Percentiles rank a stretch among this genome's conserved stretches.
phyloP scores from a whole-genome alignment of 176 grass and related monocot genomes.

The Chloris gayana region DNA sequence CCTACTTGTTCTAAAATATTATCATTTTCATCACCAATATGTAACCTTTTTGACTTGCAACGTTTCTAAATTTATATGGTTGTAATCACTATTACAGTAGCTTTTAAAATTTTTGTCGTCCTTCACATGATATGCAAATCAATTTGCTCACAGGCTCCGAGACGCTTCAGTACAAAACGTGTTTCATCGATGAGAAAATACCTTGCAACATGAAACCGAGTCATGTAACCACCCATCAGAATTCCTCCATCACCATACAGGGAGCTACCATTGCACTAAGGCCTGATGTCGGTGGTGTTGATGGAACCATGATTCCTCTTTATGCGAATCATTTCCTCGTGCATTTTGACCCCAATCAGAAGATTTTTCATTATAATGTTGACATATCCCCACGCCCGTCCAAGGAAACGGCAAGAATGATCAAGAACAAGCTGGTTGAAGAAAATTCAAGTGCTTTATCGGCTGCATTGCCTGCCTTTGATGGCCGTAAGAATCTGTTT shows the following conservation, averaged over 20 bases:
- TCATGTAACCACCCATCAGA: conserved; percentile 26
- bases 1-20: conserved; percentile 13
- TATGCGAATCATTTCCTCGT: conserved; percentile 89
- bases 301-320: conserved; percentile 64
- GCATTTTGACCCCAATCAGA: conserved; percentile 60
- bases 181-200: conserved; percentile 30
- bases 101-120: conserved; percentile 5
- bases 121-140: neutral
- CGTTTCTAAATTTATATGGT: neutral
- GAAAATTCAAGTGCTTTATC: conserved; percentile 69
- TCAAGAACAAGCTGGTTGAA: conserved; percentile 84
- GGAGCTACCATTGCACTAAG: conserved; percentile 43
- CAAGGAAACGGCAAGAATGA: conserved; percentile 82
- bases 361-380: conserved; percentile 83
- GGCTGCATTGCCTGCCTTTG: conserved; percentile 64
- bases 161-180: conserved; percentile 47
- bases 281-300: conserved; percentile 66
- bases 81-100: neutral
- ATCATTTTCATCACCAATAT: neutral
- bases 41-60: neutral
- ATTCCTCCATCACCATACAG: conserved; percentile 32
- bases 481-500: conserved; percentile 86
- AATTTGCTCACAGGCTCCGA: conserved; percentile 53
- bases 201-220: conserved; percentile 20
- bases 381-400: conserved; percentile 79